A percentile compares a stretch with the other conserved stretches of the same genome.
Evolutionary conservation across 83 land plant species (phyloP).

Genomic region (Picea mariana): DNA sequence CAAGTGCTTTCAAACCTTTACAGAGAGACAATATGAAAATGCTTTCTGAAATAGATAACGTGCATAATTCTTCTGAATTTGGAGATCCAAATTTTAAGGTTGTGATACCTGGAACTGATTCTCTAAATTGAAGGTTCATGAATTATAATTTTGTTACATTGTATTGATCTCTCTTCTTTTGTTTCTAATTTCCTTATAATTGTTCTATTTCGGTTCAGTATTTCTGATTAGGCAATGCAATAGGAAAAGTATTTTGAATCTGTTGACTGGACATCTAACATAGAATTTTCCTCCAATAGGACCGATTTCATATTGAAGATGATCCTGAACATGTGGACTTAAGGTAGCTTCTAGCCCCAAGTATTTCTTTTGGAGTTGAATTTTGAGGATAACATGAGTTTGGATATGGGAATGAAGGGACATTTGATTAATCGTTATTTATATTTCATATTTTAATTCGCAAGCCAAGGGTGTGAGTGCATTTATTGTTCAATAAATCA

Average conservation of each 20-base stretch:
- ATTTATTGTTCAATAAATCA: background rate
- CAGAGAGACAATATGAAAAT: slow-evolving; percentile 12
- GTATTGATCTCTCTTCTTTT: background rate
- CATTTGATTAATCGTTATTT: background rate
- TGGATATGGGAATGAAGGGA: background rate
- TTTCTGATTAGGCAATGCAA: background rate
- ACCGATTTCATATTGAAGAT: slow-evolving; percentile 10
- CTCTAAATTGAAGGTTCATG: slow-evolving; percentile 8
- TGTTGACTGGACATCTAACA: background rate
- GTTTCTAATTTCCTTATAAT: background rate
- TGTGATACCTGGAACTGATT: slow-evolving; percentile 10
- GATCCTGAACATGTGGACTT: slow-evolving; percentile 1
- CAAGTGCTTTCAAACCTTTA: slow-evolving; percentile 33
- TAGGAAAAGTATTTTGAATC: background rate
- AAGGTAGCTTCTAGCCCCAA: background rate
- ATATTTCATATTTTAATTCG: background rate
- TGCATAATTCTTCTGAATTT: background rate
- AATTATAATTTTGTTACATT: background rate
- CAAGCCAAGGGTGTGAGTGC: background rate
- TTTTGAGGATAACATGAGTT: background rate
- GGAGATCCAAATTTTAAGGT: slow-evolving; percentile 7
- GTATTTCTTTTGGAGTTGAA: background rate
- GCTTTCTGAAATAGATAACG: background rate
- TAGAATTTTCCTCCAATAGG: slow-evolving; percentile 1
- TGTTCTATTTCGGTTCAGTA: background rate